Evolutionary conservation across 2,329 filamentous ascomycete genomes (phyloP), one percentile per base, ranked within the genome.

Genomic region (Alternaria sp.): DNA sequence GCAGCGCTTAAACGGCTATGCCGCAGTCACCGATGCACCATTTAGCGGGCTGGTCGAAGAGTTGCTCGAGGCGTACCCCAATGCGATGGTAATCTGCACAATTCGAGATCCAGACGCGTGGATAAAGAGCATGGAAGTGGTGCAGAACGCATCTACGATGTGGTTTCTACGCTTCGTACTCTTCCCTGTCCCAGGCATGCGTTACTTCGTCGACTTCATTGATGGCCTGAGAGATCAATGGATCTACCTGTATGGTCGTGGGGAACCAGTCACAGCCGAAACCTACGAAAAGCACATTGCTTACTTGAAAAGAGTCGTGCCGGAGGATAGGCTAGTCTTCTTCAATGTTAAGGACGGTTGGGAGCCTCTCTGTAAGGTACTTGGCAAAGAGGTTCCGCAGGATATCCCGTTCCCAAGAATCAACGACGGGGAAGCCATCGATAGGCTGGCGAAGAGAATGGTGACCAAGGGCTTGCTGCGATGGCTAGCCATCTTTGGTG

Each of bases 51-150:
- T 84, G 26, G 71, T 83, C 18, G 74, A 78, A 14, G 82, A 85
- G 49, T 69, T 85, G 36, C 66, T 85, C 59, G 77, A 81, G 55
- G 62, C 84, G 8, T 85, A 84, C 59, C 83, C 84, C 0, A 77
- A 85, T 28, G 83, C 82, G 12, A 80, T 80, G 55, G 82, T 85
- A 4, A 79, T 86, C 18, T 68, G 66, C 57, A 74, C 71, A 3
- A 51, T 63, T 11, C 59, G 71, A 5, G 67, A 72, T 32, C 60
- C 64, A 9, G 63, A 71, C 20, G 57, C 61, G 11, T 73, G 69
- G 68, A 64, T 65, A 1, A 64, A 70, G 41, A 71, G 67, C 46
- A 69, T 72, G 59, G 49, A 49, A 9, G 51, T 26, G 4, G 42
- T 67, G 5, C 16, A 54, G 3, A 62, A 63, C 22, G 55, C 54